Conservation (phyloP, 176 grass and related monocot genomes). For the Poa pratensis region DNA sequence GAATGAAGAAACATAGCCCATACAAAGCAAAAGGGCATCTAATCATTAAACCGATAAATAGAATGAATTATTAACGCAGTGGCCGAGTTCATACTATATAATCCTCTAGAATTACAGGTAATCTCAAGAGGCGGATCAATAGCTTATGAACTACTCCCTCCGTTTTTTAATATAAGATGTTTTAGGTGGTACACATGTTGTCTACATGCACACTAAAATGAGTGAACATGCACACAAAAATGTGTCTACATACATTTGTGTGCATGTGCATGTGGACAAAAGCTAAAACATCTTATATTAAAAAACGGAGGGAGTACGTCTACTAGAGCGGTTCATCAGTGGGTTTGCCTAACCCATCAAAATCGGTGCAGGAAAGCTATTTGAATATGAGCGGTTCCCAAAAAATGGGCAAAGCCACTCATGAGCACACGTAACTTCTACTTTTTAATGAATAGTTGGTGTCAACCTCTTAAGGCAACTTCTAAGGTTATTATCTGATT, state of each 20-base stretch:
- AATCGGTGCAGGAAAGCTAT: not conserved
- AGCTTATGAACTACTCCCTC: slow-evolving; percentile 4
- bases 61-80: not conserved
- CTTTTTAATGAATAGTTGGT: slow-evolving; percentile 9
- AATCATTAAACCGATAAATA: not conserved
- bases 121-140: not conserved
- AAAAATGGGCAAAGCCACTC: not conserved
- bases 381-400: not conserved
- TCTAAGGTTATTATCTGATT: slow-evolving; percentile 23
- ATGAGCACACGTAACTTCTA: not conserved
- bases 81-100: slow-evolving; percentile 21
- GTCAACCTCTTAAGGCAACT: slow-evolving; percentile 15
- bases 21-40: not conserved
- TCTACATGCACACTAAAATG: too few species aligned
- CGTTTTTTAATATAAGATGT: too few species aligned
- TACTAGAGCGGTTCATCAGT: not conserved
- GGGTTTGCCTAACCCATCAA: not conserved
- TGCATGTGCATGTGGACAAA: too few species aligned
- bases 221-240: too few species aligned
- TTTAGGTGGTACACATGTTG: too few species aligned
- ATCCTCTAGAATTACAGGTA: slow-evolving; percentile 18
- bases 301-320: too few species aligned
- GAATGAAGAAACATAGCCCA: not conserved
- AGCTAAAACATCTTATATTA: too few species aligned
- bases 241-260: too few species aligned